phyloP scores from a whole-genome alignment of 2,329 filamentous ascomycete species.

The Pseudopithomyces chartarum region DNA sequence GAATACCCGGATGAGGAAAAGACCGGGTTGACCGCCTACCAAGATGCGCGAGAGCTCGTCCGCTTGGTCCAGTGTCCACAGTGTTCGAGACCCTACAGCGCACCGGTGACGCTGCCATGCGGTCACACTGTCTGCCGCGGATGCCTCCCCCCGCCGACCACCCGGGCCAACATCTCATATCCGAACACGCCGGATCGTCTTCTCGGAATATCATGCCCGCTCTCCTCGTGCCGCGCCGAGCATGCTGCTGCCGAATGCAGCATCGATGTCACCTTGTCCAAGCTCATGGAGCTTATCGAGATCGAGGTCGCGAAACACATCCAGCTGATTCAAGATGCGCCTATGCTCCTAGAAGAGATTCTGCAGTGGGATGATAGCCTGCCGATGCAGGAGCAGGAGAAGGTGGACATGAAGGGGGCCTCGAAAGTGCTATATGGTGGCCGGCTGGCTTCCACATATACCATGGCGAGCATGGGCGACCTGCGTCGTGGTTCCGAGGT shows the following conservation, averaged over 20 bases:
- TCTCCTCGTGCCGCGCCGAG: conserved; percentile 67
- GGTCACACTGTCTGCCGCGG: conserved; percentile 75
- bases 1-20: conserved; percentile 42
- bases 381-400: conserved; percentile 44
- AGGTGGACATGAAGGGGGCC: conserved; percentile 22
- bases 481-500: conserved; percentile 63
- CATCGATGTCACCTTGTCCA: conserved; percentile 76
- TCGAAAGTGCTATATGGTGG: conserved; percentile 60
- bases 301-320: conserved; percentile 55
- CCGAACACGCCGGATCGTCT: conserved; percentile 70
- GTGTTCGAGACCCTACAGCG: conserved; percentile 70
- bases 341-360: conserved; percentile 50
- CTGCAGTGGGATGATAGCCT: conserved; percentile 39
- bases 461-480: conserved; percentile 65
- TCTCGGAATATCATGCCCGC: conserved; percentile 76
- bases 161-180: conserved; percentile 75
- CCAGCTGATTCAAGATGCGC: conserved; percentile 37
- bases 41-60: conserved; percentile 67
- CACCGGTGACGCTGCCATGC: conserved; percentile 79
- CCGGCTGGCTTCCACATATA: conserved; percentile 68
- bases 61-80: conserved; percentile 77
- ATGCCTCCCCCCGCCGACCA: conserved; percentile 72
- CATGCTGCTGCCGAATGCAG: conserved; percentile 80
- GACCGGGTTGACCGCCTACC: conserved; percentile 53
- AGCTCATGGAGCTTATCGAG: conserved; percentile 62